Evolutionary conservation across 2,329 filamentous ascomycete genomes (phyloP).

Genomic region (Ophiostoma sp.): DNA sequence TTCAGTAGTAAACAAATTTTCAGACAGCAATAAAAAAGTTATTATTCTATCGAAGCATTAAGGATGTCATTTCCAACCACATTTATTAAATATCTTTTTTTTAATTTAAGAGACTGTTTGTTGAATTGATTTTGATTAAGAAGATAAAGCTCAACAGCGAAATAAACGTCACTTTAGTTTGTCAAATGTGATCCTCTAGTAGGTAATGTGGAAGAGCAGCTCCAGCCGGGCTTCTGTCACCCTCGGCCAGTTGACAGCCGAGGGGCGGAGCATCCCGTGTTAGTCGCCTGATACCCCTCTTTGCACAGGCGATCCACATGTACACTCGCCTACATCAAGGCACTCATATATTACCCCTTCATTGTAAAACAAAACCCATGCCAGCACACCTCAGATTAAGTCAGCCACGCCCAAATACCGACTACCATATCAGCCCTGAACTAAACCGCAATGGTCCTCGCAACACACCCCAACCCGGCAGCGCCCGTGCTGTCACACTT

Average conservation of each 20-base stretch:
- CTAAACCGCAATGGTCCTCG: constrained; percentile 31
- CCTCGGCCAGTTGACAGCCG: neutral
- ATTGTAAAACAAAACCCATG: neutral
- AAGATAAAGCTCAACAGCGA: neutral
- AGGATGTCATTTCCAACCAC: no score
- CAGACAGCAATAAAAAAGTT: neutral
- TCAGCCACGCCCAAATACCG: neutral
- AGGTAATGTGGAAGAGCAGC: neutral
- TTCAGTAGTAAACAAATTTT: neutral
- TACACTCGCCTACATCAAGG: neutral
- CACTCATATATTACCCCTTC: neutral
- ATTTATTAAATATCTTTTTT: no score
- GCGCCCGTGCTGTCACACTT: constrained; percentile 56
- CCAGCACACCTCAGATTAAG: neutral
- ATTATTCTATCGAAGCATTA: no score
- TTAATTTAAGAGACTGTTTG: no score
- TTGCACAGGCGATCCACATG: no score
- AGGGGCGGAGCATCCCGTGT: neutral
- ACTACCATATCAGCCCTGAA: neutral
- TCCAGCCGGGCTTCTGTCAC: neutral
- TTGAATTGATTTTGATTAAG: no score
- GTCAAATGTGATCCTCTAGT: no score
- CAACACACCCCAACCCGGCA: constrained; percentile 32
- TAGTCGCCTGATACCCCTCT: neutral
- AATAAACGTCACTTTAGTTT: neutral